Percentiles rank a stretch among this genome's conserved stretches.
Evolutionary conservation across 2,329 filamentous ascomycete species (phyloP).

Genomic region (Chaetomium globosum): DNA sequence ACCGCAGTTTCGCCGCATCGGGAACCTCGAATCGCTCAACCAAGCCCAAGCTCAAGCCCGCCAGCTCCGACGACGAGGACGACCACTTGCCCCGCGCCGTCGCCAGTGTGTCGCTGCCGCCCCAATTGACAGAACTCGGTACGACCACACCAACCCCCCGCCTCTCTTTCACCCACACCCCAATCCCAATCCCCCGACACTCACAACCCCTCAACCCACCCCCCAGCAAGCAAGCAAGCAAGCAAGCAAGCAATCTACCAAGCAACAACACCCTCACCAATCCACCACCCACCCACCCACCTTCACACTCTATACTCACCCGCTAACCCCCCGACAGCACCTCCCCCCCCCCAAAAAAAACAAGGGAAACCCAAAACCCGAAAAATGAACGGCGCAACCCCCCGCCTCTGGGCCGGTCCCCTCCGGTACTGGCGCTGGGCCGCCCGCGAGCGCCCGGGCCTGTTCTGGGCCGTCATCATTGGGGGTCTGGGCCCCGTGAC

Average conservation of each 20-base stretch:
- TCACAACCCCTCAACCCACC: neutral
- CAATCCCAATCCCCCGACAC: neutral
- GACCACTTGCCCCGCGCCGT: conserved; percentile 4
- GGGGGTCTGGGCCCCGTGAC: conserved; percentile 72
- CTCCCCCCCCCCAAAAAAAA: neutral
- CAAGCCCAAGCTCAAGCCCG: conserved; percentile 14
- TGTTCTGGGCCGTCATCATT: conserved; percentile 83
- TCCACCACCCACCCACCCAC: neutral
- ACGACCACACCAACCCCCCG: neutral
- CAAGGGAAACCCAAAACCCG: too few relatives aligned
- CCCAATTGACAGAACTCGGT: conserved; percentile 23
- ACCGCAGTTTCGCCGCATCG: conserved; percentile 31
- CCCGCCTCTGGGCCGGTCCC: conserved; percentile 82
- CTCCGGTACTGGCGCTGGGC: conserved; percentile 87
- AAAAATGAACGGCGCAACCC: conserved; percentile 64
- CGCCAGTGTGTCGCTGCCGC: conserved; percentile 6
- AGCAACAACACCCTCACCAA: neutral
- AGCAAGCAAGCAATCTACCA: too few relatives aligned
- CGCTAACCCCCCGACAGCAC: neutral
- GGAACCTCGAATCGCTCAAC: conserved; percentile 20
- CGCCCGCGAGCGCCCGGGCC: conserved; percentile 81
- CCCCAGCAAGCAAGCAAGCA: neutral
- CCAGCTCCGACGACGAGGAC: conserved; percentile 11
- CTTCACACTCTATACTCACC: too few relatives aligned
- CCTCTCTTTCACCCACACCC: neutral